These are phyloP conservation scores for Circinella umbellata DNA, from an alignment of 371 early-diverging fungal genomes.

Conservation along the genomic window DNA sequence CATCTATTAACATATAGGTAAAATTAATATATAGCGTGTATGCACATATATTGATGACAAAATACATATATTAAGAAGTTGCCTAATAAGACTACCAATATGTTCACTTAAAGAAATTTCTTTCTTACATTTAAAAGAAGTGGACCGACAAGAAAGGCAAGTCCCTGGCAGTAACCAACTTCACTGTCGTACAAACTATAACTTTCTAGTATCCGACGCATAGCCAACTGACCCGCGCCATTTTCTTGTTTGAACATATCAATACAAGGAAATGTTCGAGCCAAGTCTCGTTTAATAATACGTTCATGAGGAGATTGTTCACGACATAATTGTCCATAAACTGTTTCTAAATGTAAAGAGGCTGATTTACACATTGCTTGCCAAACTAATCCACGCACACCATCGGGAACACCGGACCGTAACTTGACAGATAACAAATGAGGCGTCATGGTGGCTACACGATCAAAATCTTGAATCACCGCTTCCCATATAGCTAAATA, in stretches of 20 bases:
- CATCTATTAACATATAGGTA: slow-evolving; percentile 57
- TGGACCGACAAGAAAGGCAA: slow-evolving; percentile 91
- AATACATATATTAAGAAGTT: too few species aligned
- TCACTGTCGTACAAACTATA: slow-evolving; percentile 89
- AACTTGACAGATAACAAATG: slow-evolving; percentile 66
- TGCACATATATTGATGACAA: too few species aligned
- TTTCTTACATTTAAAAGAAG: slow-evolving; percentile 79
- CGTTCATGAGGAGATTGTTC: slow-evolving; percentile 83
- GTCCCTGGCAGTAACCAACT: slow-evolving; percentile 96
- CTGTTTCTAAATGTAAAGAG: slow-evolving; percentile 72
- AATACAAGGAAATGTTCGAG: slow-evolving; percentile 88
- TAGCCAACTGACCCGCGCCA: slow-evolving; percentile 82
- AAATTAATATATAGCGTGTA: too few species aligned
- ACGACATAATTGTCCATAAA: slow-evolving; percentile 79
- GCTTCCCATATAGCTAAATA: slow-evolving; percentile 88
- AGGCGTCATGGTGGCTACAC: slow-evolving; percentile 50
- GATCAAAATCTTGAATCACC: slow-evolving; percentile 79
- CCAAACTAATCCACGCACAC: slow-evolving; percentile 88
- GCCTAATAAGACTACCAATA: too few species aligned
- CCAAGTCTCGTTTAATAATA: slow-evolving; percentile 86
- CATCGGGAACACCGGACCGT: slow-evolving; percentile 78
- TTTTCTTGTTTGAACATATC: slow-evolving; percentile 83
- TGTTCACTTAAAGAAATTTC: not conserved
- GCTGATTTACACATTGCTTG: slow-evolving; percentile 83
- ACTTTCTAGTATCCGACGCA: slow-evolving; percentile 85